Evolutionary conservation across 1,284 basidiomycete species (phyloP), one percentile per base, ranked within the genome.

Genomic region (Papiliotrema terrestris): DNA sequence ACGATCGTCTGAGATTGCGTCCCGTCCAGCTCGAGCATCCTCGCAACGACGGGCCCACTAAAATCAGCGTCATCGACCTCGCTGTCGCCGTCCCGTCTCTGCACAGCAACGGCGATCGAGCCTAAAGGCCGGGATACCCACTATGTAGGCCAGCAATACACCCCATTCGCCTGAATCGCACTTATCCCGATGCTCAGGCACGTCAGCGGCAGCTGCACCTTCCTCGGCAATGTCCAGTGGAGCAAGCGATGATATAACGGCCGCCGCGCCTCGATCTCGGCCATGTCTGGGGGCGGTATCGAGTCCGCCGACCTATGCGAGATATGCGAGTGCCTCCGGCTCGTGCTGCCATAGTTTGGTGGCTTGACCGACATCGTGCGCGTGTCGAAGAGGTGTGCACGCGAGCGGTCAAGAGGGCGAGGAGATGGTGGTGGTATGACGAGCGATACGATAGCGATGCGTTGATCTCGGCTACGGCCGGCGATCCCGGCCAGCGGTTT

Each of bases 71-170:
- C 43, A 25, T 32, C 35, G 4, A 14, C 39, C 22, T n/a, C 44
- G n/a, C 43, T 17, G 23, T 23, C n/a, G 20, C 17, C 17, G 5
- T 5, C 15, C 17, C 20, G 39, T 5, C 6, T 4, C 39, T 5
- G 17, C 11, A 22, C 39, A 41, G 39, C 39, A 23, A 23, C 8
- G 23, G 14, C 43, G 19, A 15, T 23, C 8, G 8, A 5, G 23
- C 6, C 25, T 29, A 26, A 49, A 19, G 25, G 6, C 17, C 19
- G n/a, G 15, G n/a, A 20, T 23, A 62, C 68, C 52, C 55, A 71
- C 68, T 77, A 77, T 1, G 73, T 74, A 1, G 74, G 73, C 74
- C 74, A 77, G 50, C 66, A 74, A 58, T 75, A 76, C n/a, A 75
- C 74, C n/a, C 76, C 76, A 56, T 77, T 76, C 1, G 76, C 74